Evolutionary conservation across 2,329 filamentous ascomycete species (phyloP), one percentile per base, ranked within the genome.

Genomic region (Aspergillus japonicus): DNA sequence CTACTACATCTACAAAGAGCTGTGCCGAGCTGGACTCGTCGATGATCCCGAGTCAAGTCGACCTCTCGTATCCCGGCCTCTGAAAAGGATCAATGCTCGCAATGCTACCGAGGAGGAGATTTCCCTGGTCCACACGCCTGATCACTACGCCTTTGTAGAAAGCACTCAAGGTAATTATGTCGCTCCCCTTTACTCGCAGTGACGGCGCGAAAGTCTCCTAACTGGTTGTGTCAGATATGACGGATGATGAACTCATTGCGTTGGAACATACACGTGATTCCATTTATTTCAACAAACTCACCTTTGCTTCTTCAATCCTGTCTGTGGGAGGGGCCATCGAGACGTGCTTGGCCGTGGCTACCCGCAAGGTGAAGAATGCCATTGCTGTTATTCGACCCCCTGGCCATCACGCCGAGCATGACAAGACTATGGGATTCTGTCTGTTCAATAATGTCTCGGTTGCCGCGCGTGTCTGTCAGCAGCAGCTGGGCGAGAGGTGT

Each of bases 401-500:
- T 0, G 95, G 95, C 0, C 95, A 99, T 70, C 95, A 99, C 75
- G 95, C 95, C 1, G 95, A 99, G 73, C 88, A 87, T 59, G 85
- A 95, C 68, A 82, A 87, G 39, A 86, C 94, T 0, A 95, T 96
- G 84, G 95, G 95, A 0, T 99, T 99, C 72, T 99, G 95, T 74
- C 85, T 98, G 60, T 98, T 98, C 80, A 97, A 99, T 79, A 99
- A 99, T 70, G 95, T 98, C 3, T 92, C 91, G 21, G 90, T 99
- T 60, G 94, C 93, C 1, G 89, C 92, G n/a, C 89, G 87, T 61
- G 90, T 93, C 12, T 97, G 93, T 72, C 92, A 96, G 73, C 80
- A 83, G 56, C 87, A 92, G 61, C 95, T 90, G 66, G 90, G 90
- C 1, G 86, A 94, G 3, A 79, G 80, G 8, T 97, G 94, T 71